phyloP scores from a whole-genome alignment of 176 grass and related monocot genomes.

The Metroxylon sagu region DNA sequence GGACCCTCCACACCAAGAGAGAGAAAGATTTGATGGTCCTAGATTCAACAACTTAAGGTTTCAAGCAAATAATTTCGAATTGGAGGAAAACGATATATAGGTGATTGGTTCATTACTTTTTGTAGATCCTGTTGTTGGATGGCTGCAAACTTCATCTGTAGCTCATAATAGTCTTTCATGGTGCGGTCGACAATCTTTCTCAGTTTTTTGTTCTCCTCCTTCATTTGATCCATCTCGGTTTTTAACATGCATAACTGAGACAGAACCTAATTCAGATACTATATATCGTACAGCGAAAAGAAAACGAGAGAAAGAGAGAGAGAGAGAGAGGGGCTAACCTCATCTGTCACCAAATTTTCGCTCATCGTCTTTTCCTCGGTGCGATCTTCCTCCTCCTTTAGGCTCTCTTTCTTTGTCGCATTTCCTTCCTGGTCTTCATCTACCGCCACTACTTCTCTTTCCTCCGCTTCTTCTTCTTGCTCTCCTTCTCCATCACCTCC shows the following conservation, averaged over 20 bases:
- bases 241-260: conserved; percentile 63
- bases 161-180: conserved; percentile 55
- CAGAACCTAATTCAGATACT: background rate
- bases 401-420: conserved; percentile 14
- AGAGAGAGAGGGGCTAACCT: conserved; percentile 19
- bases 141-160: conserved; percentile 59
- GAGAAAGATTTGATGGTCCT: conserved; percentile 69
- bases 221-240: conserved; percentile 72
- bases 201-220: conserved; percentile 73
- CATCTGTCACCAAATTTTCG: conserved; percentile 31
- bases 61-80: conserved; percentile 9
- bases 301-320: background rate
- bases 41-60: conserved; percentile 18
- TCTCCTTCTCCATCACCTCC: conserved; percentile 19
- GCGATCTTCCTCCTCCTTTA: conserved; percentile 24
- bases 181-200: conserved; percentile 42
- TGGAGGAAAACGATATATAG: background rate
- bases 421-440: conserved; percentile 32
- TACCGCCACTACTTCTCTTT: conserved; percentile 32
- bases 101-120: conserved; percentile 30
- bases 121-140: conserved; percentile 46
- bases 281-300: background rate
- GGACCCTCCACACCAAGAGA: conserved; percentile 38
- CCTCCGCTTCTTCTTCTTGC: conserved; percentile 5
- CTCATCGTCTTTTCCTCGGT: conserved; percentile 25